Percentiles rank a stretch among this genome's conserved stretches.
phyloP scores from a whole-genome alignment of 148 eudicot genomes.

The Gaultheria prostrata region DNA sequence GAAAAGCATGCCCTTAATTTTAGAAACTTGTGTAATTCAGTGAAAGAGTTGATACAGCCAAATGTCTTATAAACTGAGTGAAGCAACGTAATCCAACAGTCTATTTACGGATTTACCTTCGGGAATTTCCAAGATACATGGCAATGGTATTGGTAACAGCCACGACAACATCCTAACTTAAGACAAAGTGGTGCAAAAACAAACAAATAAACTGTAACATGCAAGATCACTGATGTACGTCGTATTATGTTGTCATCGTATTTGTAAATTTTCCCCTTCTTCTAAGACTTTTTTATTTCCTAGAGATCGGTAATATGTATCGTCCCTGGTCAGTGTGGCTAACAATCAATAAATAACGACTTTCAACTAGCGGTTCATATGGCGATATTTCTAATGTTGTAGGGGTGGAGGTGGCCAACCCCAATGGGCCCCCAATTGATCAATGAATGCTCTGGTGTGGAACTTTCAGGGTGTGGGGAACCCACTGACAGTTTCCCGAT shows the following conservation, averaged over 20 bases:
- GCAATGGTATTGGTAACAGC: neutral
- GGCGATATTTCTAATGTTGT: too few species aligned
- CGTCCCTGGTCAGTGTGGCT: neutral
- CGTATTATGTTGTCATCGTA: neutral
- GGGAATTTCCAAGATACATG: neutral
- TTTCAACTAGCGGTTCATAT: neutral
- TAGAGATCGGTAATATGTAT: too few species aligned
- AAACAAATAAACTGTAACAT: neutral
- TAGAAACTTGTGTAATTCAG: neutral
- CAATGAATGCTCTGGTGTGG: too few species aligned
- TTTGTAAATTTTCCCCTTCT: neutral
- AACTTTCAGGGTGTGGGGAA: too few species aligned
- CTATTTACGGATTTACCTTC: neutral
- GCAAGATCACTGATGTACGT: neutral
- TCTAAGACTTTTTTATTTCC: neutral
- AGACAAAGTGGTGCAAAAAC: neutral
- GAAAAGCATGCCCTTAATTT: neutral
- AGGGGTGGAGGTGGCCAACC: too few species aligned
- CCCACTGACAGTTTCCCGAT: too few species aligned
- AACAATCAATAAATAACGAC: neutral
- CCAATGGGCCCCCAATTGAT: too few species aligned
- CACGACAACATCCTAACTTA: neutral
- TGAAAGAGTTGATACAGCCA: neutral
- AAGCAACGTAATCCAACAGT: neutral
- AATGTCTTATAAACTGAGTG: neutral